Base-by-base conservation (phyloP, 2,329 filamentous ascomycete genomes). In the Penicillium sp. region DNA sequence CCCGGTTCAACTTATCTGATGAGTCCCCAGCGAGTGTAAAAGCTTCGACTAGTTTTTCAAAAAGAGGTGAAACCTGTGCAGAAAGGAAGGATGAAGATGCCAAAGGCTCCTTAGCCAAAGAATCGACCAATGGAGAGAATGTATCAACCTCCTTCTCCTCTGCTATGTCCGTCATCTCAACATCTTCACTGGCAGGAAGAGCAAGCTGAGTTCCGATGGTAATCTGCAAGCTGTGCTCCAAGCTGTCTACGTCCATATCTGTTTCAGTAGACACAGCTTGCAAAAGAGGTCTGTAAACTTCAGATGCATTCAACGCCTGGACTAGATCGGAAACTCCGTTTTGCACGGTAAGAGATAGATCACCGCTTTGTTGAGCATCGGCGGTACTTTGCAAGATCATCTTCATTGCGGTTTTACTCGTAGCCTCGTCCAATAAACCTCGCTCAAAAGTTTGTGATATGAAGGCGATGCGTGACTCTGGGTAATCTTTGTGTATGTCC, bases 191-290 rank as follows among this genome's bases (percentile, higher is more conserved):
- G 1, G 76, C 63, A 52, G 78, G 76, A n/a, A 80, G 75, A 18
- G 83, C 71, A 38, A 79, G 69, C 46, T 81, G 70, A 64, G 82
- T 81, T 42, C 87, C 82, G 59, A 92, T 83, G 9, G 85, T 83
- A 8, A 87, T 83, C 55, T 90, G 86, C 20, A 95, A 78, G 63
- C 84, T 87, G 74, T 90, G 81, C 72, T 94, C 89, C 18, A 94
- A 74, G 48, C 85, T 82, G 59, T 90, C 84, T 46, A 94, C 82
- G 65, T 94, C 87, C 59, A 91, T 80, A 12, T 86, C 82, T 7
- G 84, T 81, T 42, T 87, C 83, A 35, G 84, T 78, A 38, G 93
- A 81, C 3, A 86, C 82, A n/a, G 79, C 79, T 59, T 85, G 80
- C 57, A 94, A 83, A n/a, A 86, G 77, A 24, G 82, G 78, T 12